Percentiles rank a stretch among this genome's conserved stretches.
These are phyloP conservation scores for Fomes fomentarius DNA, from an alignment of 1,284 basidiomycete genomes.

Conservation along the genomic window DNA sequence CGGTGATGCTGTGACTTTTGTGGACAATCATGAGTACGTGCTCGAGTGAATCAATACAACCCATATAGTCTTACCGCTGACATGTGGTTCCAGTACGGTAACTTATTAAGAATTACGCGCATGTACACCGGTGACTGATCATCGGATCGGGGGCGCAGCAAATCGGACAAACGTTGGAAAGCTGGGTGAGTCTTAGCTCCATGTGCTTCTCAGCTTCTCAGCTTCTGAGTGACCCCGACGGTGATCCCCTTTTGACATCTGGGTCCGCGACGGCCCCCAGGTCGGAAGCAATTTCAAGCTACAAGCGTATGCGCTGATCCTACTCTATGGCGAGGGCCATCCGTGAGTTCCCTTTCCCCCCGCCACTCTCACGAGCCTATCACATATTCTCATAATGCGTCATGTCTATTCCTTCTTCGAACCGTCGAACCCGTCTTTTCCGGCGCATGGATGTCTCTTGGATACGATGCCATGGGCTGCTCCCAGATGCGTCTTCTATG, in stretches of 20 bases:
- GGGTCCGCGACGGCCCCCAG: constrained; percentile 39
- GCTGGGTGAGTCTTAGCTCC: constrained; percentile 60
- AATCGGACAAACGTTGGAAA: constrained; percentile 73
- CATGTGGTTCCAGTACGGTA: constrained; percentile 51
- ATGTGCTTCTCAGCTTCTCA: not conserved
- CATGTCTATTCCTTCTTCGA: not conserved
- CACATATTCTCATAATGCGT: not conserved
- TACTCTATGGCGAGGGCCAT: constrained; percentile 83
- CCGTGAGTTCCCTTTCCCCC: constrained; percentile 57
- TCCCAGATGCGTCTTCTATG: constrained; percentile 86
- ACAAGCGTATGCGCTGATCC: constrained; percentile 86
- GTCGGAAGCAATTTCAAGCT: constrained; percentile 71
- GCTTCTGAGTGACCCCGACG: not conserved
- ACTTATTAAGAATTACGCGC: constrained; percentile 19
- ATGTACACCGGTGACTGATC: constrained; percentile 9
- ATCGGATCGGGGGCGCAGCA: constrained; percentile 47
- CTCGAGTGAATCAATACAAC: not conserved
- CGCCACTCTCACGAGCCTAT: constrained; percentile 6
- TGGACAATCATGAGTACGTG: constrained; percentile 82
- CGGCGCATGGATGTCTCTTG: too few species aligned
- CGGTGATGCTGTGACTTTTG: constrained; percentile 78
- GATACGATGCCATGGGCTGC: too few species aligned
- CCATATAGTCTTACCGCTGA: not conserved
- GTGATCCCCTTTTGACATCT: not conserved
- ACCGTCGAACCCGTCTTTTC: too few species aligned